Evolutionary conservation across 1,284 basidiomycete genomes (phyloP).

Genomic region (Melampsora occidentalis): DNA sequence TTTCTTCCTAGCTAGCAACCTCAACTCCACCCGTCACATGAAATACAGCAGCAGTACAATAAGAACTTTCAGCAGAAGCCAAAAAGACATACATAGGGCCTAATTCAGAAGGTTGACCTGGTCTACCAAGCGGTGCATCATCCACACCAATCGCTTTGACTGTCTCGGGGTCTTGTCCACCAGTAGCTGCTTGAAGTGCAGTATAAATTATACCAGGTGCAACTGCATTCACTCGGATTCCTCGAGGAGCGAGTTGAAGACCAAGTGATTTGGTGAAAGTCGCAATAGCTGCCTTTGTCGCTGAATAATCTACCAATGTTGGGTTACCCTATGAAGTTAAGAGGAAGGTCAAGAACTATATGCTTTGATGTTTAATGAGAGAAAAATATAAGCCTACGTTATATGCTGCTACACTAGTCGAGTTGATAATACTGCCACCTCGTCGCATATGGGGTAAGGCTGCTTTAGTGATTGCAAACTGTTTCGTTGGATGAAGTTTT

Average conservation of each 20-base stretch:
- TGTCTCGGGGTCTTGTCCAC: constrained; percentile 22
- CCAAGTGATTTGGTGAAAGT: constrained; percentile 63
- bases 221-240: constrained; percentile 62
- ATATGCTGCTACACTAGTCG: constrained; percentile 64
- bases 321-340: constrained; percentile 48
- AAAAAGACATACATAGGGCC: constrained; percentile 35
- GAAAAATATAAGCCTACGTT: constrained; percentile 50
- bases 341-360: not conserved
- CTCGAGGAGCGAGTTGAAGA: constrained; percentile 62
- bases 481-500: not conserved
- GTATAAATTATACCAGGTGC: constrained; percentile 62
- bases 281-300: constrained; percentile 63
- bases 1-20: constrained; percentile 4
- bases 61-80: constrained; percentile 24
- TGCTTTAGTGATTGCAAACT: constrained; percentile 50
- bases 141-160: constrained; percentile 15
- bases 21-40: constrained; percentile 32
- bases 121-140: constrained; percentile 19
- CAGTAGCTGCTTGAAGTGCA: constrained; percentile 52
- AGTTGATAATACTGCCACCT: constrained; percentile 65
- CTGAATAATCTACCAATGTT: constrained; percentile 60
- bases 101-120: constrained; percentile 30
- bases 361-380: not conserved
- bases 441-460: constrained; percentile 64
- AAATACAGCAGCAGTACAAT: constrained; percentile 24